Percentiles rank a stretch among this genome's conserved stretches.
Conservation (phyloP, 108 stramenopile genomes). For the Fragilaria crotonensis region DNA sequence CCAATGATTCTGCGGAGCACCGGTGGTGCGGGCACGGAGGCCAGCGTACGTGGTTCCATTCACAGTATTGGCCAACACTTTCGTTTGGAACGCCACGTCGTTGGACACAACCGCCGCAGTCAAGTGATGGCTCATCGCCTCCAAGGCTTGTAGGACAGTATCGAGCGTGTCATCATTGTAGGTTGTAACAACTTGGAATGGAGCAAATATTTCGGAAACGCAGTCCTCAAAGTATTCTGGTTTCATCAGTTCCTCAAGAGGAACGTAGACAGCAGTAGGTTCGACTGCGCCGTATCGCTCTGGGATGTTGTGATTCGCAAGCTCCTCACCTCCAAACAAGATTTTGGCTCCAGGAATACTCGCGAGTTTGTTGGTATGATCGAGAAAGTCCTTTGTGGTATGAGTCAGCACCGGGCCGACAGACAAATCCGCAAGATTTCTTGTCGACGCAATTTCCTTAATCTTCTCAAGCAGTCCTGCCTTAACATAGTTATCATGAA, state of each 20-base stretch:
- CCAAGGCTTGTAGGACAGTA: constrained; percentile 80
- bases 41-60: constrained; percentile 98
- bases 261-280: constrained; percentile 96
- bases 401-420: constrained; percentile 92
- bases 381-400: constrained; percentile 77
- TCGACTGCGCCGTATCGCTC: constrained; percentile 90
- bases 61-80: constrained; percentile 88
- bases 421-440: constrained; percentile 82
- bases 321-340: constrained; percentile 88
- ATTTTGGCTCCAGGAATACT: constrained; percentile 82
- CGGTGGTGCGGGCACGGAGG: constrained; percentile 93
- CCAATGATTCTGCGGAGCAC: constrained; percentile 99
- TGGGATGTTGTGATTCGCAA: constrained; percentile 82
- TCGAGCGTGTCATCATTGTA: constrained; percentile 78
- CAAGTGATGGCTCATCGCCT: constrained; percentile 92
- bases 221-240: constrained; percentile 74
- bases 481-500: constrained; percentile 88
- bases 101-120: constrained; percentile 97
- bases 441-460: constrained; percentile 57
- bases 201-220: constrained; percentile 92
- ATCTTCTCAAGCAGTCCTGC: constrained; percentile 83
- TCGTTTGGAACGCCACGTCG: constrained; percentile 77
- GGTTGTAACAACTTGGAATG: constrained; percentile 92
- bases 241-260: constrained; percentile 79
- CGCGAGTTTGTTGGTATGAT: constrained; percentile 69